Conservation (phyloP, 2,329 filamentous ascomycete genomes). For the Coleophoma eucalyptorum region DNA sequence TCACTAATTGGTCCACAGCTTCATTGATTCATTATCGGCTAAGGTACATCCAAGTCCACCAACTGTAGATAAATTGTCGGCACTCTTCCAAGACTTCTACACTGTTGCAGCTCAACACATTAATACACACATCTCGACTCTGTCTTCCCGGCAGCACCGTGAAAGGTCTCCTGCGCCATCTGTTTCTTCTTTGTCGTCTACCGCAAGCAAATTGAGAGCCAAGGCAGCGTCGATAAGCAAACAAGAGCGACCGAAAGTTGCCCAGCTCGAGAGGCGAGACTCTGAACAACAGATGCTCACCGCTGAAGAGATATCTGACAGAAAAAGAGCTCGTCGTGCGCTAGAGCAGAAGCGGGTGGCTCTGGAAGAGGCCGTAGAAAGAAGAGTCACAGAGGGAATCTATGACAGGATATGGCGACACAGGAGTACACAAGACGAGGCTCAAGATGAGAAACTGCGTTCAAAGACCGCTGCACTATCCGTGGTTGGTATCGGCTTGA, state of each 20-base stretch:
- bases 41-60: slow-evolving; percentile 84
- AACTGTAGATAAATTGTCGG: slow-evolving; percentile 75
- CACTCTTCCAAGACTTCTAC: slow-evolving; percentile 96
- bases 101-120: slow-evolving; percentile 75
- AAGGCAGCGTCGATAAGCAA: slow-evolving; percentile 49
- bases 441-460: slow-evolving; percentile 87
- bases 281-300: slow-evolving; percentile 85
- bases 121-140: slow-evolving; percentile 76
- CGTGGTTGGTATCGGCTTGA: slow-evolving; percentile 85
- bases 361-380: slow-evolving; percentile 88
- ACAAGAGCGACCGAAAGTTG: slow-evolving; percentile 44
- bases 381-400: slow-evolving; percentile 77
- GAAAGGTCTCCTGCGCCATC: slow-evolving; percentile 55
- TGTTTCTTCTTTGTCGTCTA: slow-evolving; percentile 50
- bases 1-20: slow-evolving; percentile 48
- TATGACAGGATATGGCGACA: slow-evolving; percentile 91
- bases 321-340: slow-evolving; percentile 72
- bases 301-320: slow-evolving; percentile 74
- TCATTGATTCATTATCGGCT: slow-evolving; percentile 83
- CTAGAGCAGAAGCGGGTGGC: slow-evolving; percentile 74
- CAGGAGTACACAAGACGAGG: slow-evolving; percentile 87
- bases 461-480: slow-evolving; percentile 89
- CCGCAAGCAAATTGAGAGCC: slow-evolving; percentile 51
- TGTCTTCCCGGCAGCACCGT: slow-evolving; percentile 72
- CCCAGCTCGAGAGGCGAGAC: slow-evolving; percentile 24